A percentile compares a stretch with the other conserved stretches of the same genome.
Evolutionary conservation across 2,329 filamentous ascomycete species (phyloP).

Genomic region (Aspergillus calidoustus): DNA sequence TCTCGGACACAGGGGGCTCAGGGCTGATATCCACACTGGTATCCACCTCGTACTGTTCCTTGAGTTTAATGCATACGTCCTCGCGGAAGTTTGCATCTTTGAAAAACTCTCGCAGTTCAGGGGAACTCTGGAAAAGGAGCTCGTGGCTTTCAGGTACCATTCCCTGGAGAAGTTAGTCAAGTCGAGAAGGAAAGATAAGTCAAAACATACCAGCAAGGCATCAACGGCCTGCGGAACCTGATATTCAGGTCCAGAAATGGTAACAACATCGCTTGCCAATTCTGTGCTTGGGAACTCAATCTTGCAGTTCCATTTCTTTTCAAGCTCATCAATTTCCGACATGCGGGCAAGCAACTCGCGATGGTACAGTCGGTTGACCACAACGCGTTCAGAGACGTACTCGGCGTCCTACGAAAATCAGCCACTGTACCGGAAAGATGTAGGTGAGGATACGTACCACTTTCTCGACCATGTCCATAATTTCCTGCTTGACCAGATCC

Average conservation of each 20-base stretch:
- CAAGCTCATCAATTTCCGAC: constrained; percentile 86
- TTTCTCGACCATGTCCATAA: constrained; percentile 98
- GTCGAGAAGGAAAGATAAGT: not conserved
- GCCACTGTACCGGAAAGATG: constrained; percentile 3
- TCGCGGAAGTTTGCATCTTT: constrained; percentile 78
- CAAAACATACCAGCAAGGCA: constrained; percentile 72
- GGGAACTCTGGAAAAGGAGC: constrained; percentile 76
- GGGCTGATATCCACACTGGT: constrained; percentile 67
- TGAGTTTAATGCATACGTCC: constrained; percentile 81
- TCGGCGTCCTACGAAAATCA: constrained; percentile 74
- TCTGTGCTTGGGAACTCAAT: constrained; percentile 98
- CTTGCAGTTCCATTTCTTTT: constrained; percentile 99
- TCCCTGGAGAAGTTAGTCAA: constrained; percentile 57
- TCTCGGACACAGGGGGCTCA: constrained; percentile 37
- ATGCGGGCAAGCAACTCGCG: constrained; percentile 89
- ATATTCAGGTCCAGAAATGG: constrained; percentile 94
- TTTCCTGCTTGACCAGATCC: constrained; percentile 97
- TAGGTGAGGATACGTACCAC: constrained; percentile 60
- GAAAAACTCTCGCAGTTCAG: constrained; percentile 79
- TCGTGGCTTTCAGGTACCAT: constrained; percentile 98
- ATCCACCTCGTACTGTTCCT: constrained; percentile 89
- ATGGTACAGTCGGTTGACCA: constrained; percentile 93
- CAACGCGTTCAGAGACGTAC: constrained; percentile 91
- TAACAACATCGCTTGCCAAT: constrained; percentile 93
- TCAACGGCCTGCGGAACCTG: constrained; percentile 97